Conservation (phyloP, 192 early-diverging fungal species). For the Helicostylum pulchrum region DNA sequence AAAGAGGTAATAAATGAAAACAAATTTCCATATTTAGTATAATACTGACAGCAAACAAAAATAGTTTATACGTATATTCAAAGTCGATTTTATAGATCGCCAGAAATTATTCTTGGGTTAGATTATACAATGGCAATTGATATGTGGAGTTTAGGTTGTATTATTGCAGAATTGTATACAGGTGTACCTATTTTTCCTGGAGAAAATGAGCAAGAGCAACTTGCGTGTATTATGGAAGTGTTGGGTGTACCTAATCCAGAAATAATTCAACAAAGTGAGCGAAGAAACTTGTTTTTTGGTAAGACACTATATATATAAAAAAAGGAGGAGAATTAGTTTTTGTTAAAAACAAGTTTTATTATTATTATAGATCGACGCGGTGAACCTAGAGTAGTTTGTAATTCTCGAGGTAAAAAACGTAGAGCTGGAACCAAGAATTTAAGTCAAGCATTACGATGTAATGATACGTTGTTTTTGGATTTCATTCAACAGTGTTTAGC, state of each 20-base stretch:
- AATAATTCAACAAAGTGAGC: conserved; percentile 72
- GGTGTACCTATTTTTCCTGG: conserved; percentile 93
- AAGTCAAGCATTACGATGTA: conserved; percentile 65
- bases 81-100: conserved; percentile 93
- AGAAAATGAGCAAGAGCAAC: conserved; percentile 95
- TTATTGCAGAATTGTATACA: conserved; percentile 86
- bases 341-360: not conserved
- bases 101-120: conserved; percentile 86
- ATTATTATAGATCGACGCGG: conserved; percentile 43
- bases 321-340: conserved; percentile 12
- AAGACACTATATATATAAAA: conserved; percentile 30
- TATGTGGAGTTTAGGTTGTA: conserved; percentile 97
- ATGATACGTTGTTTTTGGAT: conserved; percentile 78
- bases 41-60: no score
- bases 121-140: conserved; percentile 91
- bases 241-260: conserved; percentile 73
- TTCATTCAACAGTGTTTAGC: conserved; percentile 81
- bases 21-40: not conserved
- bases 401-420: conserved; percentile 88
- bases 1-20: conserved; percentile 42
- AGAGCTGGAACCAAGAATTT: conserved; percentile 77
- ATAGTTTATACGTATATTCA: conserved; percentile 97
- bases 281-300: conserved; percentile 89
- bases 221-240: conserved; percentile 94
- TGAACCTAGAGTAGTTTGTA: conserved; percentile 62